These are phyloP conservation scores for Plasmodium falciparum DNA, from an alignment of 169 alveolate species.

Conservation along the genomic window DNA sequence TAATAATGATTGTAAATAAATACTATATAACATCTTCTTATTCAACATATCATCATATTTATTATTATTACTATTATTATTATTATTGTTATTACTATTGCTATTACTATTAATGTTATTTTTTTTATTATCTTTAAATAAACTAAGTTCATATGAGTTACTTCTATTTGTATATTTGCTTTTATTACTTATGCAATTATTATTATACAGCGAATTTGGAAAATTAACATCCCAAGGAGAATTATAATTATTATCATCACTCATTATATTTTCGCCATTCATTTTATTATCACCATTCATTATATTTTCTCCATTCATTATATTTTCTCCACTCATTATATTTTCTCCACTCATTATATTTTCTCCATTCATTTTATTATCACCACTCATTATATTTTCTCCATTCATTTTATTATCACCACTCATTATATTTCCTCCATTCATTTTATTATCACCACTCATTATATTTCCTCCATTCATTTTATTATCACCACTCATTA, in stretches of 20 bases:
- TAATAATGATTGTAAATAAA: conserved; percentile 63
- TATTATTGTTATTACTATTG: conserved; percentile 23
- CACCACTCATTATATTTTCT: too few species aligned
- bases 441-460: neutral
- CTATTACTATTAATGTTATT: neutral
- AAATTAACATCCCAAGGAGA: too few species aligned
- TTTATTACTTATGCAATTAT: neutral
- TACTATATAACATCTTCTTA: conserved; percentile 26
- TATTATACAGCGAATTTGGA: neutral
- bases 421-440: neutral
- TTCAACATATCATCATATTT: conserved; percentile 28
- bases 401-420: too few species aligned
- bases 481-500: neutral
- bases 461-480: neutral
- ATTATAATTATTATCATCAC: too few species aligned
- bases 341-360: too few species aligned
- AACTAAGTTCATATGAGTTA: conserved; percentile 43
- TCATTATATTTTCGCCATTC: too few species aligned
- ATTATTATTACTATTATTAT: conserved; percentile 16
- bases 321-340: too few species aligned
- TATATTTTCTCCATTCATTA: too few species aligned
- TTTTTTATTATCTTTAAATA: conserved; percentile 7
- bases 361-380: too few species aligned
- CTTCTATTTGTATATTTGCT: neutral
- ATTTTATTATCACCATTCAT: too few species aligned